phyloP scores from a whole-genome alignment of 495 filamentous ascomycete genomes.

The Apodospora peruviana region DNA sequence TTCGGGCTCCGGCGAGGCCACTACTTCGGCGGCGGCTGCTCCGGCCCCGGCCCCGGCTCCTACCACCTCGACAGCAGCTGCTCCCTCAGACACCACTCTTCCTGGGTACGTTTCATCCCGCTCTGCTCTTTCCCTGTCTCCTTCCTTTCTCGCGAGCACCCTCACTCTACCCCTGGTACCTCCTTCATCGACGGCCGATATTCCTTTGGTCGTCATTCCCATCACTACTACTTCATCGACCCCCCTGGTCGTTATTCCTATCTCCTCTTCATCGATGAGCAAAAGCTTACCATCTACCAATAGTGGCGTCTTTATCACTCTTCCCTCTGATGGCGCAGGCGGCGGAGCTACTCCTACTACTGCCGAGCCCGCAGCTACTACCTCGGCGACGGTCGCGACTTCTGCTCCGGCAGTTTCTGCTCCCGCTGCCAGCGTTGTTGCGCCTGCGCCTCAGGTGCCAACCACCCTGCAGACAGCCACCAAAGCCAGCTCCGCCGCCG shows the following conservation, averaged over 20 bases:
- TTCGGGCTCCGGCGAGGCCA: neutral
- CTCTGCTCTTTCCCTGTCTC: neutral
- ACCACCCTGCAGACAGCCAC: slow-evolving; percentile 15
- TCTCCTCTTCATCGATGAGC: neutral
- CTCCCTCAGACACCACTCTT: slow-evolving; percentile 9
- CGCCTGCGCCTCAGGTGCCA: neutral
- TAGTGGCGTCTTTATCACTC: slow-evolving; percentile 26
- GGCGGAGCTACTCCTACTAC: too few relatives aligned
- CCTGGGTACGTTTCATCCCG: slow-evolving; percentile 15
- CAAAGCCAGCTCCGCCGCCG: slow-evolving; percentile 8
- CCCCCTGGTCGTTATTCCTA: neutral
- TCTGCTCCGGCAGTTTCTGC: neutral
- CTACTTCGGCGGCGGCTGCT: slow-evolving; percentile 1
- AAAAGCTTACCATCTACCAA: slow-evolving; percentile 2
- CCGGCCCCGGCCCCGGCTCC: slow-evolving; percentile 2
- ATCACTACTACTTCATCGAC: too few relatives aligned
- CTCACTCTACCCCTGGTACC: too few relatives aligned
- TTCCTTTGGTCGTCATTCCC: too few relatives aligned
- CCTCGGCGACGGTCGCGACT: neutral
- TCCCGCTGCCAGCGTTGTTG: neutral
- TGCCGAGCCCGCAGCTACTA: neutral
- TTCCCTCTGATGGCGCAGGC: slow-evolving; percentile 2
- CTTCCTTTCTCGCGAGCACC: neutral
- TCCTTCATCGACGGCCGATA: too few relatives aligned
- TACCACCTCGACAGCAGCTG: slow-evolving; percentile 6